These are phyloP conservation scores for Mucuna pruriens DNA, from an alignment of 306 rosid genomes.

Conservation along the genomic window DNA sequence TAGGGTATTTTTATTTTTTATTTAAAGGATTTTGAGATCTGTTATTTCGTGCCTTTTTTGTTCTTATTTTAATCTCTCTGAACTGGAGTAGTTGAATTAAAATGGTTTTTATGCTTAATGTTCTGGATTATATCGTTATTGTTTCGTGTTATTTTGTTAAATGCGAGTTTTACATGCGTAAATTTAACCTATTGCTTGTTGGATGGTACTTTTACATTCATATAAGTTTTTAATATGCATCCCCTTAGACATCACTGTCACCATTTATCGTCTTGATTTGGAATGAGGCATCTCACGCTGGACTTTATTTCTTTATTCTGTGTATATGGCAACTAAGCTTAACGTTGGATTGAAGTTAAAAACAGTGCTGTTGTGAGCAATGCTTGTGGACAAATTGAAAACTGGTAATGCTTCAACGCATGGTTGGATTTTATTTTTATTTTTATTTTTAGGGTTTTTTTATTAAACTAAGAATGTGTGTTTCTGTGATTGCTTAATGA, in stretches of 20 bases:
- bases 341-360: neutral
- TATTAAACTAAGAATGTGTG: neutral
- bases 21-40: neutral
- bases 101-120: slow-evolving; percentile 4
- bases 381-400: neutral
- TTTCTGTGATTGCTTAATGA: neutral
- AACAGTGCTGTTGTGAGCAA: neutral
- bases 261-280: neutral
- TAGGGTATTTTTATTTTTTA: slow-evolving; percentile 13
- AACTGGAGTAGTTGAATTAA: neutral
- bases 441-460: neutral
- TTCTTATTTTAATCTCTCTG: neutral
- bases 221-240: neutral
- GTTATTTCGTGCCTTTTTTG: neutral
- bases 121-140: neutral
- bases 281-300: neutral
- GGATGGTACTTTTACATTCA: neutral
- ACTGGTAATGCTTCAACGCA: neutral
- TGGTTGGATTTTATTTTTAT: neutral
- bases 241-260: neutral
- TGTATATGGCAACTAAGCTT: neutral
- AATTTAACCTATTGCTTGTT: neutral
- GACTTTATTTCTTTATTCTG: neutral
- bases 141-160: neutral
- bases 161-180: neutral